Percentiles rank a stretch among this genome's conserved stretches.
These are phyloP conservation scores for Rugonectria rugulosa DNA, from an alignment of 2,329 filamentous ascomycete genomes.

Conservation along the genomic window DNA sequence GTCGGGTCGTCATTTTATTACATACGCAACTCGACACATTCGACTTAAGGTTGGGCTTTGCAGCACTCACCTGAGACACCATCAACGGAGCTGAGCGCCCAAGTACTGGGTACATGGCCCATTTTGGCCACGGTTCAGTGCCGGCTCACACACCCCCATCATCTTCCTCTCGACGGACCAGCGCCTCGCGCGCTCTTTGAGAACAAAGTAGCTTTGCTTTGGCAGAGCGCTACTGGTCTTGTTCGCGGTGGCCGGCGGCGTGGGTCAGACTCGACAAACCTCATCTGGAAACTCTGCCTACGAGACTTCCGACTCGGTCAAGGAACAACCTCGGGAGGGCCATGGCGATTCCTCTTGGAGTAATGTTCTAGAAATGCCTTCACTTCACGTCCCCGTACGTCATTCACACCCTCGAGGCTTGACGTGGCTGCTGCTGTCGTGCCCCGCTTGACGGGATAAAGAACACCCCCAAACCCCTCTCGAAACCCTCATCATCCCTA, in stretches of 20 bases:
- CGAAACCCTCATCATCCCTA: too few species aligned
- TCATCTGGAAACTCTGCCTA: conserved; percentile 12
- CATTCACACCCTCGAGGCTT: conserved; percentile 4
- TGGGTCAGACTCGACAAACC: conserved; percentile 8
- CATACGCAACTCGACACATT: conserved; percentile 19
- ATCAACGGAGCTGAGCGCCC: conserved; percentile 7
- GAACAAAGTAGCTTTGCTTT: conserved; percentile 26
- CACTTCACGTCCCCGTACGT: background rate
- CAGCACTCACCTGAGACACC: conserved; percentile 9
- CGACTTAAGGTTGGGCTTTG: conserved; percentile 24
- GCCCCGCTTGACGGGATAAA: too few species aligned
- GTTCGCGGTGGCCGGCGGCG: conserved; percentile 12
- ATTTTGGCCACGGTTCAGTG: background rate
- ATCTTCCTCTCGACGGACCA: conserved; percentile 9
- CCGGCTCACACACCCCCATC: conserved; percentile 24
- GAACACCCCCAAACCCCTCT: too few species aligned
- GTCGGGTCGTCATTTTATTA: conserved; percentile 16
- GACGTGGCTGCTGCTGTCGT: too few species aligned
- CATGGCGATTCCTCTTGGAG: conserved; percentile 28
- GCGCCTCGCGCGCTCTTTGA: conserved; percentile 11
- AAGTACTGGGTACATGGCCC: conserved; percentile 35
- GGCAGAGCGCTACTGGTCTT: conserved; percentile 24
- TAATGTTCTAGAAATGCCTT: conserved; percentile 33
- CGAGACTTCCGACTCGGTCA: background rate
- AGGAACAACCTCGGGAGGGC: conserved; percentile 1